Conservation (phyloP, 345 rosid genomes). For the Orychophragmus violaceus region DNA sequence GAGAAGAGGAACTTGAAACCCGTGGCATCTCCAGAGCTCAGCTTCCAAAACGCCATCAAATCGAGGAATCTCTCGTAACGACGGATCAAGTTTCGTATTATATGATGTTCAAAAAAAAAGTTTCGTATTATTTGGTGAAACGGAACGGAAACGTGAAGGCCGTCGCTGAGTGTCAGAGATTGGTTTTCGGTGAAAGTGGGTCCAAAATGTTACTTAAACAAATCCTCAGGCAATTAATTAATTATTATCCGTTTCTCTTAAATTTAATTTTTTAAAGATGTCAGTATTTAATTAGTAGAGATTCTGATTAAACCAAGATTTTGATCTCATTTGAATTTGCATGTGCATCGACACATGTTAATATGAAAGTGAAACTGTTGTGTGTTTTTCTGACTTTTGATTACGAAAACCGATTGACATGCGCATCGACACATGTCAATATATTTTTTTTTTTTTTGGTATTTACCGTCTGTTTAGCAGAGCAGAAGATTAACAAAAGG, state of each 20-base stretch:
- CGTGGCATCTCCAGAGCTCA: constrained; percentile 48
- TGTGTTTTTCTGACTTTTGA: not conserved
- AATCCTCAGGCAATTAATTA: not conserved
- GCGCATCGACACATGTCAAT: too few relatives aligned
- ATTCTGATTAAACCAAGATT: too few relatives aligned
- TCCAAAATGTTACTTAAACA: not conserved
- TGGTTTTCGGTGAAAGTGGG: not conserved
- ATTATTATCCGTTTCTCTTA: not conserved
- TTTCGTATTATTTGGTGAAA: not conserved
- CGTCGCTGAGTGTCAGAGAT: not conserved
- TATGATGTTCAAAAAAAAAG: not conserved
- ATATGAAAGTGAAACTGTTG: not conserved
- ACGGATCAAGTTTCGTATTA: constrained; percentile 3
- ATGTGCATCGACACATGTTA: constrained; percentile 14
- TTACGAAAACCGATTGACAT: not conserved
- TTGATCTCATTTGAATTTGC: too few relatives aligned
- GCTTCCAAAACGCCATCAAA: constrained; percentile 46
- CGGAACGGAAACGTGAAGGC: not conserved
- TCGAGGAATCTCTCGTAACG: constrained; percentile 2
- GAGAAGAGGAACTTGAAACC: constrained; percentile 59
- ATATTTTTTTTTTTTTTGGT: not conserved
- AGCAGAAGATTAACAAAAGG: not conserved
- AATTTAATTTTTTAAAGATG: not conserved
- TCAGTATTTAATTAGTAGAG: not conserved
- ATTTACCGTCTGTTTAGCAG: not conserved